Conservation (phyloP, 306 rosid genomes). For the Albizia julibrissin region DNA sequence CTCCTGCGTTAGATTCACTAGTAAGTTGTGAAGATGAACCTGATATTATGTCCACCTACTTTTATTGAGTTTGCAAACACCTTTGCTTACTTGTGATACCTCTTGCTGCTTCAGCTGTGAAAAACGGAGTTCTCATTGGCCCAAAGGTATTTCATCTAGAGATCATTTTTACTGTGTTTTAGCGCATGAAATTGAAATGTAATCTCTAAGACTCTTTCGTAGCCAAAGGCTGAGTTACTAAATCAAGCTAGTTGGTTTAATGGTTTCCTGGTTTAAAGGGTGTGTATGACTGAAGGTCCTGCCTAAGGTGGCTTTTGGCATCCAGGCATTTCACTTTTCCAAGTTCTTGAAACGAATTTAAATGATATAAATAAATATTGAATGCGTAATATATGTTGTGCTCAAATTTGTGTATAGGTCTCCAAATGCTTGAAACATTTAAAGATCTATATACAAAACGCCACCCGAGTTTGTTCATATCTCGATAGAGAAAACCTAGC, state of each 20-base stretch:
- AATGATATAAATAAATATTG: background rate
- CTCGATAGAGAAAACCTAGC: background rate
- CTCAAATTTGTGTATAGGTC: background rate
- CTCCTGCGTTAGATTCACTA: slow-evolving; percentile 29
- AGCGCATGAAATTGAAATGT: slow-evolving; percentile 9
- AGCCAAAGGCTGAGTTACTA: background rate
- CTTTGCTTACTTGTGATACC: background rate
- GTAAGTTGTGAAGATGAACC: slow-evolving; percentile 38
- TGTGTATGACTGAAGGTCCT: background rate
- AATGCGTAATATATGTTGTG: background rate
- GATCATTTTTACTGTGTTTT: slow-evolving; percentile 11
- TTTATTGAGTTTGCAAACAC: background rate
- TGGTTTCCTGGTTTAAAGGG: background rate
- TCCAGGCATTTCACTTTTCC: background rate
- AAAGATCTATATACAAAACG: background rate
- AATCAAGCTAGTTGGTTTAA: background rate
- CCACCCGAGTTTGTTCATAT: background rate
- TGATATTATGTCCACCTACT: background rate
- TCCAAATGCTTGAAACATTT: background rate
- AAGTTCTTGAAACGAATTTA: background rate
- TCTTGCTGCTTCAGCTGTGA: slow-evolving; percentile 36
- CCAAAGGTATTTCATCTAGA: slow-evolving; percentile 51
- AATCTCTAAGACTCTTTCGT: background rate
- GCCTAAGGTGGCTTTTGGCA: background rate
- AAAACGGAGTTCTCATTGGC: slow-evolving; percentile 52